Conservation (phyloP, 805 yeast species). For the Schizosaccharomyces cryophilus region DNA sequence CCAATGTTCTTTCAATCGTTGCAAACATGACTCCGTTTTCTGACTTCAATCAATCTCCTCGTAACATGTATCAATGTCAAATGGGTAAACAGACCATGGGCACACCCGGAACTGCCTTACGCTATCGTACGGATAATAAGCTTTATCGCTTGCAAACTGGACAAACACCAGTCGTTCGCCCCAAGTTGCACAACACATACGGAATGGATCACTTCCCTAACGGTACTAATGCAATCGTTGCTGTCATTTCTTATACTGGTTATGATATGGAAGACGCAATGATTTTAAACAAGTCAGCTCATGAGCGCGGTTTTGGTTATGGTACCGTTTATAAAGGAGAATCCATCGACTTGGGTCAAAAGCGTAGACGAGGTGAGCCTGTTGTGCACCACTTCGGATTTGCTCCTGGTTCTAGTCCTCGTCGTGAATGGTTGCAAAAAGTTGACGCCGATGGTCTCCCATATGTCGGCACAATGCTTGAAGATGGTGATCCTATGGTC, state of each 20-base stretch:
- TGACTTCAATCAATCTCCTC: conserved; percentile 95
- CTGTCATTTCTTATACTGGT: conserved; percentile 94
- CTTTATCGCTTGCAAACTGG: conserved; percentile 81
- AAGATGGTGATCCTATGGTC: conserved; percentile 87
- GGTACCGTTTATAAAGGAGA: conserved; percentile 93
- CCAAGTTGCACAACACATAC: conserved; percentile 76
- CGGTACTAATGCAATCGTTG: conserved; percentile 95
- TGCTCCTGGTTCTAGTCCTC: conserved; percentile 82
- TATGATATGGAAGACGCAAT: conserved; percentile 99
- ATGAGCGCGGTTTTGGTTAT: conserved; percentile 92
- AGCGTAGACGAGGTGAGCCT: conserved; percentile 79
- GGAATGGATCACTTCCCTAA: conserved; percentile 98
- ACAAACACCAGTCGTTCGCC: conserved; percentile 91
- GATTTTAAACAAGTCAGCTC: conserved; percentile 92
- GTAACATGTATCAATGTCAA: conserved; percentile 99
- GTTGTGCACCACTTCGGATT: conserved; percentile 84
- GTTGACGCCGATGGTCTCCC: conserved; percentile 88
- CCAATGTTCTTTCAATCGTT: conserved; percentile 76
- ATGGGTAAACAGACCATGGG: conserved; percentile 99
- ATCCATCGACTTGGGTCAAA: conserved; percentile 55
- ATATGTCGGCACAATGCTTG: conserved; percentile 58
- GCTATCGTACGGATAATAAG: conserved; percentile 83
- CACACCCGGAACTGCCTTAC: conserved; percentile 90
- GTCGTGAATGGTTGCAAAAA: conserved; percentile 53
- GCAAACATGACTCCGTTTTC: conserved; percentile 96